Base-by-base conservation (phyloP, 1,284 basidiomycete species). In the Porodaedalea pini region DNA sequence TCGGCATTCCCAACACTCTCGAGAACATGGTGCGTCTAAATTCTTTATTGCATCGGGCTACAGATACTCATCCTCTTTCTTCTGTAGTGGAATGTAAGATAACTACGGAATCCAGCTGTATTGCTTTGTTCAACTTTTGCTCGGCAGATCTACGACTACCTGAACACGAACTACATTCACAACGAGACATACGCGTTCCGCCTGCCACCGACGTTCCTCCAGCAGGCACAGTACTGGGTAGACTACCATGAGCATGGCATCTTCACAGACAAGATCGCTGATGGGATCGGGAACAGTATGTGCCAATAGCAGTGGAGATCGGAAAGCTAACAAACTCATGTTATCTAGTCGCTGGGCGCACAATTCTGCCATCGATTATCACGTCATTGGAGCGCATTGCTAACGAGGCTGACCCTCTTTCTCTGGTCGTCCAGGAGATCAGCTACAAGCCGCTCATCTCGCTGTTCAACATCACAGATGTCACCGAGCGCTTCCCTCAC, bases 381-480 rank as follows among this genome's bases (percentile, higher is more conserved):
- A 72, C 69, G 49, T 81, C 87, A 5, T 78, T 94, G 54, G 79
- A 87, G 67, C 82, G 83, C 64, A 85, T 94, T 66, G 79, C 86
- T 49, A 92, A 88, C 78, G 82, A 86, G 65, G 83, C 80, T 56
- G 85, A 90, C 71, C 83, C 87, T 39, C 82, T 94, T 57, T 85
- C 90, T 66, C 77, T 86, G 68, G 73, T 92, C 62, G 73, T 89
- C 59, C 78, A 91, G 66, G 67, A 63, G 69, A 86, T 86, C 21
- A 88, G 88, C 63, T 94, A 94, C 77, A 92, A 94, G 71, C 88
- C 92, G 15, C 90, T 94, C 80, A 85, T 94, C 66, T 91, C 90
- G 13, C 78, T 94, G 68, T 87, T 92, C 81, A 82, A 87, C 70
- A 82, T 91, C 73, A 85, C 88, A 15, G 84, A 85, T 55, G 71